Percentiles rank a stretch among this genome's conserved stretches.
These are phyloP conservation scores for Dryas drummondii DNA, from an alignment of 306 rosid genomes.

Conservation along the genomic window DNA sequence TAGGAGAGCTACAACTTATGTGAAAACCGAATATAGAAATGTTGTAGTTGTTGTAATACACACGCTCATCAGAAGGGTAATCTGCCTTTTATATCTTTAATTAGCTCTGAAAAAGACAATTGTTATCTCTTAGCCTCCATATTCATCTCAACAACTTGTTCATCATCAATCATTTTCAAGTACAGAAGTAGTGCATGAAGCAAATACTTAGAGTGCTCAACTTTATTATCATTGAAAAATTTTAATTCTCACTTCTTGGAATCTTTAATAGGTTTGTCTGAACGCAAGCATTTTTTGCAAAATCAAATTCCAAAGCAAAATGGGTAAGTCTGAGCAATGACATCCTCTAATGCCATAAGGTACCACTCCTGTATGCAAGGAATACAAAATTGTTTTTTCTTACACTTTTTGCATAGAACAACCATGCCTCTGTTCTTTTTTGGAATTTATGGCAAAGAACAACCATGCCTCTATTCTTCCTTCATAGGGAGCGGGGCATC, in stretches of 20 bases:
- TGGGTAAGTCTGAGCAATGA: slow-evolving; percentile 62
- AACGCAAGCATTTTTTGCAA: slow-evolving; percentile 73
- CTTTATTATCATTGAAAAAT: background rate
- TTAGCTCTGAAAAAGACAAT: slow-evolving; percentile 20
- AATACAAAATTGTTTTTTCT: slow-evolving; percentile 56
- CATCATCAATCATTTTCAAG: slow-evolving; percentile 54
- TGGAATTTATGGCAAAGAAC: too few relatives aligned
- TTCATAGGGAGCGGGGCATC: too few relatives aligned
- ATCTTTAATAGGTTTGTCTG: slow-evolving; percentile 13
- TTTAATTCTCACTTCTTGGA: too few relatives aligned
- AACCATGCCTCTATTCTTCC: too few relatives aligned
- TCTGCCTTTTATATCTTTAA: slow-evolving; percentile 24
- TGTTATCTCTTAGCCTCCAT: background rate
- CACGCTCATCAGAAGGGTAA: slow-evolving; percentile 44
- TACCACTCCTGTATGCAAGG: slow-evolving; percentile 65
- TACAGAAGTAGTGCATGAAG: slow-evolving; percentile 58
- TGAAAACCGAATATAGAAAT: slow-evolving; percentile 81
- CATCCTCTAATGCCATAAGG: slow-evolving; percentile 45
- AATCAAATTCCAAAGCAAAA: slow-evolving; percentile 76
- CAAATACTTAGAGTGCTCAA: slow-evolving; percentile 46
- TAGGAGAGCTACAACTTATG: slow-evolving; percentile 50
- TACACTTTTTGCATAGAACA: slow-evolving; percentile 53
- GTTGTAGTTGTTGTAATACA: slow-evolving; percentile 70
- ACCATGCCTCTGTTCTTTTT: too few relatives aligned
- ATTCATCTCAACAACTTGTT: slow-evolving; percentile 33